phyloP scores from a whole-genome alignment of 805 yeast genomes.

The Hanseniaspora opuntiae region DNA sequence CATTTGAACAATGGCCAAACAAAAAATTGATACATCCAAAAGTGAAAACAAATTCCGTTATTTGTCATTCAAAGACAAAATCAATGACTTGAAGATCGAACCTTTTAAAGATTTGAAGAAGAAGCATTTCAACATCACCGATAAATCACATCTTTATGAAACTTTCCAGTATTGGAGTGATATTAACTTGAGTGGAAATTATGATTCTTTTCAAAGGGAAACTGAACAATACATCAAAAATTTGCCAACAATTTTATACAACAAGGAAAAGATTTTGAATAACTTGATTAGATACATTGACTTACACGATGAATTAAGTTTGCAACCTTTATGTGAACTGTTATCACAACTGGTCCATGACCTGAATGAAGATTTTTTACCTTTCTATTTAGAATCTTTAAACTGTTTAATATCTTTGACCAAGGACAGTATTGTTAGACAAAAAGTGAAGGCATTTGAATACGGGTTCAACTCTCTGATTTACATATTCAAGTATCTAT shows the following conservation, averaged over 20 bases:
- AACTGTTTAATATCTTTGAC: conserved; percentile 34
- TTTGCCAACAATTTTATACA: conserved; percentile 67
- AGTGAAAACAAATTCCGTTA: conserved; percentile 48
- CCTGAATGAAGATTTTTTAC: conserved; percentile 78
- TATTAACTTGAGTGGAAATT: conserved; percentile 61
- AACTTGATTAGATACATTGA: conserved; percentile 35
- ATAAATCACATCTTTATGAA: conserved; percentile 63
- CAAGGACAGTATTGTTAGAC: conserved; percentile 33
- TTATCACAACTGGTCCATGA: conserved; percentile 81
- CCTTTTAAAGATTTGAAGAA: conserved; percentile 45
- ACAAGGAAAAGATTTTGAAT: conserved; percentile 48
- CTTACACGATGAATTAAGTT: conserved; percentile 51
- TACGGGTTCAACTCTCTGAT: conserved; percentile 77
- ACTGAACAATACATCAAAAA: conserved; percentile 48
- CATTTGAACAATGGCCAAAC: conserved; percentile 22
- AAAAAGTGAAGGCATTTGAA: conserved; percentile 55
- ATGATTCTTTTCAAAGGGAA: conserved; percentile 46
- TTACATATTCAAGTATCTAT: conserved; percentile 74
- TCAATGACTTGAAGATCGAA: conserved; percentile 73
- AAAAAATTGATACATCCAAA: conserved; percentile 35
- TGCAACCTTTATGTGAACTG: conserved; percentile 70
- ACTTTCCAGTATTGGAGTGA: conserved; percentile 81
- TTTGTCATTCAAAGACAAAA: conserved; percentile 68
- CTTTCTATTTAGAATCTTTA: conserved; percentile 46
- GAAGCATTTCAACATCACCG: conserved; percentile 57